phyloP scores from a whole-genome alignment of 1,139 yeast genomes.

The Insectozyma bohioensis region DNA sequence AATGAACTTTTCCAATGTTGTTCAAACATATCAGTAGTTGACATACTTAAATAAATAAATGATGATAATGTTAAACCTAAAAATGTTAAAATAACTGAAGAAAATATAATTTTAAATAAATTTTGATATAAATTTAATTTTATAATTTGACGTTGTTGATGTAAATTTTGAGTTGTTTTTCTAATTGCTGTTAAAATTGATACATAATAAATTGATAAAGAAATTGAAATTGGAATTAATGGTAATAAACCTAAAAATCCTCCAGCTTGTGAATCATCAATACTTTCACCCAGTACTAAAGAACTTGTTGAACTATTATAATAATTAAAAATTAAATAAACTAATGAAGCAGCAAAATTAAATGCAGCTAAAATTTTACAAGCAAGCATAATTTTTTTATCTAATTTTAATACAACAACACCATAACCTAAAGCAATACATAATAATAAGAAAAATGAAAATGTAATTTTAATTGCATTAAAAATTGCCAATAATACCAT shows the following conservation, averaged over 20 bases:
- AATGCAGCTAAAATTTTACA: conserved; percentile 75
- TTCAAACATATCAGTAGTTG: conserved; percentile 75
- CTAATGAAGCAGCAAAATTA: conserved; percentile 68
- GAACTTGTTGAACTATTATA: conserved; percentile 44
- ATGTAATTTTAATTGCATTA: conserved; percentile 80
- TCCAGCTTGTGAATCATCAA: conserved; percentile 22
- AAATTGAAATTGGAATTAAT: conserved; percentile 67
- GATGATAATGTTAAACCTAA: conserved; percentile 70
- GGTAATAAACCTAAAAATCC: conserved; percentile 38
- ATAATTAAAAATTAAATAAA: conserved; percentile 71
- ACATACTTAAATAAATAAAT: conserved; percentile 70
- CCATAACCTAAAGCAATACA: conserved; percentile 93
- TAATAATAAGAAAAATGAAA: conserved; percentile 82
- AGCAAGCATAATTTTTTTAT: conserved; percentile 71
- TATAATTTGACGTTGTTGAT: conserved; percentile 86
- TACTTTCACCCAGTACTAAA: conserved; percentile 19
- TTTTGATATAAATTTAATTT: conserved; percentile 84
- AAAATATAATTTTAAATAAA: conserved; percentile 71
- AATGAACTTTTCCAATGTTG: conserved; percentile 91
- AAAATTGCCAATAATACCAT: conserved; percentile 75
- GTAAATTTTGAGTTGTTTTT: conserved; percentile 69
- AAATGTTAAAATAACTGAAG: conserved; percentile 52
- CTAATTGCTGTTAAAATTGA: conserved; percentile 73
- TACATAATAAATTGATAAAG: conserved; percentile 73
- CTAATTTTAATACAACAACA: conserved; percentile 82